Percentiles rank a stretch among this genome's conserved stretches.
Conservation (phyloP, 257 asterid species). For the Eustoma russellianum region DNA sequence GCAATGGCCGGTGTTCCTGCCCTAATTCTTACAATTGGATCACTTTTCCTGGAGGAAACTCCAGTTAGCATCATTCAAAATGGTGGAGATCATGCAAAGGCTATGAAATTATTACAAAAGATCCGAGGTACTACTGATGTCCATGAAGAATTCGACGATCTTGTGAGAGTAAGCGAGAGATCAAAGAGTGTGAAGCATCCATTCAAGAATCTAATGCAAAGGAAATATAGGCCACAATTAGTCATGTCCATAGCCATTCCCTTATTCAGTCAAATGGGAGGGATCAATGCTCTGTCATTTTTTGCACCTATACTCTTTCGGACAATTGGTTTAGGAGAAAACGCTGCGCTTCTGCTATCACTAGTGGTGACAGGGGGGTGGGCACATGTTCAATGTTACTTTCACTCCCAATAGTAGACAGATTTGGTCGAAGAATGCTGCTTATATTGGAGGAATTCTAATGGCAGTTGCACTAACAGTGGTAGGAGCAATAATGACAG, state of each 20-base stretch:
- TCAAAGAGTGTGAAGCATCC: constrained; percentile 14
- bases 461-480: neutral
- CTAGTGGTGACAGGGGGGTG: constrained; percentile 5
- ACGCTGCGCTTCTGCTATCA: constrained; percentile 16
- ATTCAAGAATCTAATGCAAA: constrained; percentile 7
- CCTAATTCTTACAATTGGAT: constrained; percentile 11
- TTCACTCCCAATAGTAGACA: neutral
- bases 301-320: constrained; percentile 30
- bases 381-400: neutral
- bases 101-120: neutral
- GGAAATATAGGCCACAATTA: constrained; percentile 22
- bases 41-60: constrained; percentile 23
- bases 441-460: constrained; percentile 1
- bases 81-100: neutral
- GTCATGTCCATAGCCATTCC: constrained; percentile 28
- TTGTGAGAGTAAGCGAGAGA: constrained; percentile 14
- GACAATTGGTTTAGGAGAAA: constrained; percentile 17
- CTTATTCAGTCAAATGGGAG: constrained; percentile 25
- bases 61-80: constrained; percentile 28
- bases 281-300: constrained; percentile 22
- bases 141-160: constrained; percentile 19
- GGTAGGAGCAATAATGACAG: constrained; percentile 20
- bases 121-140: constrained; percentile 13
- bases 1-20: constrained; percentile 25
- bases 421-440: neutral